These are phyloP conservation scores for Cairneyella variabilis DNA, from an alignment of 495 filamentous ascomycete genomes.

Conservation along the genomic window DNA sequence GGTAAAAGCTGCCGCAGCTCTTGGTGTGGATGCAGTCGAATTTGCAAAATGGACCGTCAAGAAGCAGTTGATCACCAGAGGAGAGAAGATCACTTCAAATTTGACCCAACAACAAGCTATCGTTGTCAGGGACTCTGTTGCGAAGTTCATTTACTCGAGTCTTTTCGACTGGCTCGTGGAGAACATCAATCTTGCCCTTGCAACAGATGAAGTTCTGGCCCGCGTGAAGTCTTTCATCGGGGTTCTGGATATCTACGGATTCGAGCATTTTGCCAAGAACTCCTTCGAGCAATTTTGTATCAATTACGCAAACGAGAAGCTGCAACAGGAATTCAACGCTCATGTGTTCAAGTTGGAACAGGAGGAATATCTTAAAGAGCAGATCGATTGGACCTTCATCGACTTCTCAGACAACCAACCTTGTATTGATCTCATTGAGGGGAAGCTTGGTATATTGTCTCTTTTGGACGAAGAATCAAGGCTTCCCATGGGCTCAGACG, in stretches of 20 bases:
- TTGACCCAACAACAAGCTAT: slow-evolving; percentile 89
- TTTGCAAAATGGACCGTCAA: slow-evolving; percentile 99
- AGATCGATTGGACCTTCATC: slow-evolving; percentile 99
- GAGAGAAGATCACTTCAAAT: slow-evolving; percentile 97
- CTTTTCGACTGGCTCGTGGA: slow-evolving; percentile 99
- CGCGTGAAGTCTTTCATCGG: slow-evolving; percentile 93
- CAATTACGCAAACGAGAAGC: slow-evolving; percentile 99
- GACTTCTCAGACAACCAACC: slow-evolving; percentile 99
- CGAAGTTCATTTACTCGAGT: slow-evolving; percentile 98
- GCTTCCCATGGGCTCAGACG: slow-evolving; percentile 94
- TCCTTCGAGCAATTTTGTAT: slow-evolving; percentile 99
- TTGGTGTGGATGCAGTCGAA: slow-evolving; percentile 80
- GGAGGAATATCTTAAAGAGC: slow-evolving; percentile 93
- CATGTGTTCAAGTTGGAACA: slow-evolving; percentile 99
- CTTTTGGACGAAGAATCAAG: slow-evolving; percentile 95
- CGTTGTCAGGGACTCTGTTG: slow-evolving; percentile 95
- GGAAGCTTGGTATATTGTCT: slow-evolving; percentile 87
- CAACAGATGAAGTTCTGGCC: slow-evolving; percentile 79
- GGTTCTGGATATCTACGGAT: slow-evolving; percentile 99
- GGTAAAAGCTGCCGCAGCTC: slow-evolving; percentile 74
- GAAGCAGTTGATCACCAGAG: slow-evolving; percentile 95
- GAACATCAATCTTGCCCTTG: slow-evolving; percentile 85
- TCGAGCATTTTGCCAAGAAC: slow-evolving; percentile 99
- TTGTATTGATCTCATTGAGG: slow-evolving; percentile 99
- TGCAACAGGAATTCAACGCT: slow-evolving; percentile 99